Base-by-base conservation (phyloP, 2,329 filamentous ascomycete species). In the Clathrospora elynae region DNA sequence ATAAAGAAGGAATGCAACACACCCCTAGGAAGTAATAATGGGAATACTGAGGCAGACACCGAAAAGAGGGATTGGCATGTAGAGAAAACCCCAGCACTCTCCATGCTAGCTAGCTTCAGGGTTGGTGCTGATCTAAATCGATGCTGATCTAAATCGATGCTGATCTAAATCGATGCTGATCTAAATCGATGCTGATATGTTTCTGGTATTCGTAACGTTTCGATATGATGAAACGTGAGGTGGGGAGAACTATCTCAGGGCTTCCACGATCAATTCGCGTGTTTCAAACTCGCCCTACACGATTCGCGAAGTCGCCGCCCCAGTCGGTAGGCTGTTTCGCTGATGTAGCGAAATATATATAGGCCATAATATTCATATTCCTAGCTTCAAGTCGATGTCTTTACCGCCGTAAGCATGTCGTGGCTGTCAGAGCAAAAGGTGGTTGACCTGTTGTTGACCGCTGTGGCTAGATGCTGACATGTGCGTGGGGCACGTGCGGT, bases 241-340 rank as follows among this genome's bases (percentile, higher is more conserved):
- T 36, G 38, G 24, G 32, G 35, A 29, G 49, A 50, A 50, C 46
- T 38, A 51, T 48, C 32, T 25, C 40, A 55, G 49, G 42, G 46
- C 43, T 42, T 22, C 25, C 9, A 29, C 33, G 16, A 28, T 24
- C 20, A 19, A 22, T 13, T 14, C 33, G 18, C 28, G 17, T 20
- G 23, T 33, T 37, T 46, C 10, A 37, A 29, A 17, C 37, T 37
- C 37, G 25, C 18, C 10, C 23, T 42, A 45, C 46, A 38, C 32
- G 45, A 49, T 28, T 49, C 39, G 41, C 26, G 29, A 34, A 35
- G 18, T 29, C 40, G 33, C 22, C 25, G 31, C 37, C 35, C 29
- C 26, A 42, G 32, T 13, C 19, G 23, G 37, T 18, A 11, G 19
- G 16, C 9, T 24, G 33, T 46, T 46, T 46, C 32, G 19, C 23